Evolutionary conservation across 2,329 filamentous ascomycete species (phyloP), one percentile per base, ranked within the genome.

Genomic region (Drechmeria coniospora): DNA sequence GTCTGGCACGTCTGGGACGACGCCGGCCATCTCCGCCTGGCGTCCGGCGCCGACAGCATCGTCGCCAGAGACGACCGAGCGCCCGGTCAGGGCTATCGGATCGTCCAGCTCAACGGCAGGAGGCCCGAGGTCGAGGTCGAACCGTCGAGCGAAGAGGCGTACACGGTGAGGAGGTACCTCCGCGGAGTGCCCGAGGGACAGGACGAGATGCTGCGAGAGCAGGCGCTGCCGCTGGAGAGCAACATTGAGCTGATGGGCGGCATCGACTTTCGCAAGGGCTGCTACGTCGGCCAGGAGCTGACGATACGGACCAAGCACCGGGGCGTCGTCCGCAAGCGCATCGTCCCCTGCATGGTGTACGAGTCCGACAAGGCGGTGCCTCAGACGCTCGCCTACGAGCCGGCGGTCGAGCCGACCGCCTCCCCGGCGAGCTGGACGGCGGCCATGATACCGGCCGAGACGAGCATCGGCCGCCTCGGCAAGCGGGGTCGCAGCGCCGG

Each of bases 301-400:
- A 95, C 90, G 2, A 93, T 95, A 38, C 77, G 90, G 23, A 98
- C 90, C 2, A 79, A 86, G 49, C 90, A 98, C 54, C 86, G 79
- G 9, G 90, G 90, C 14, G 82, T 98, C 11, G 82, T 98, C 22
- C 68, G 90, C 35, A 93, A 94, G 63, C 68, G 90, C 27, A 72
- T 95, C 27, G 51, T 98, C 28, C 90, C 90, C 0, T 74, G 87
- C 19, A 56, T 78, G 37, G 45, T 94, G 11, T 90, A 87, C 49
- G 57, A 56, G 6, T 50, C 49, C 5, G 55, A 57, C 20, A 51
- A 55, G 15, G 43, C 45, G 3, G 41, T 49, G 13, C 49, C 53
- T 45, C 41, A 49, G 23, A 37, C 37, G 5, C 51, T 76, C 19
- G 51, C 55, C 25, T 75, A 76, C 43, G 43, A 54, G 2, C 50